Evolutionary conservation across 2,329 filamentous ascomycete species (phyloP), one percentile per base, ranked within the genome.

Genomic region (Aspergillus ruber): DNA sequence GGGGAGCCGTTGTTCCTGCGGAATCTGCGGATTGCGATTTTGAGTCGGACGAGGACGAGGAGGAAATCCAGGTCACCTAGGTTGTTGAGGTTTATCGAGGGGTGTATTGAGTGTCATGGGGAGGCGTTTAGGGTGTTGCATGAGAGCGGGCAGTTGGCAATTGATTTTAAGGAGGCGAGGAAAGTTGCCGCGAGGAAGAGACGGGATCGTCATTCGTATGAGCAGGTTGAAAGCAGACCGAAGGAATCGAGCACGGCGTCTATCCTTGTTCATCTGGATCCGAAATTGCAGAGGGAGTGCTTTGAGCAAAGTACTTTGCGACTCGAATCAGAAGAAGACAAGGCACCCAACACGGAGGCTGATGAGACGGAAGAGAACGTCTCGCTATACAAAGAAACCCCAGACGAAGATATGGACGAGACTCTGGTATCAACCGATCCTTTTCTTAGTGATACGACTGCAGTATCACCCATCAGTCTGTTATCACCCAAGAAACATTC

Each of bases 11-110:
- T 51, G 1, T 50, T 50, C 1, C 32, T 72, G 13, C 56, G 56
- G 15, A 59, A 67, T 39, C 51, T 73, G 9, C 60, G 65, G 1
- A 46, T 56, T 1, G 47, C 58, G 1, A 36, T 69, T 25, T 48
- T 63, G 12, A 63, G 64, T 44, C 65, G 64, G 17, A 67, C 59
- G 3, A 49, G 55, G 8, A 67, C 56, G 3, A 54, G 51, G 0
- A 51, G 47, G 42, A 54, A 56, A 0, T 51, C 56, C 9, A 50
- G 46, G 2, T 50, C 54, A 7, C 62, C 64, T 9, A 57, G 50
- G 21, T 48, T 70, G 6, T 52, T 60, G 20, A 32, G 49, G 1
- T 67, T 66, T 23, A 48, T 69, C 5, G 59, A 69, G 5, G 52
- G 54, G 15, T 59, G 55, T 17, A 64, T 68, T 41, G 47, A 50